Evolutionary conservation across 257 asterid species (phyloP), one percentile per base, ranked within the genome.

Genomic region (Rhazya stricta): DNA sequence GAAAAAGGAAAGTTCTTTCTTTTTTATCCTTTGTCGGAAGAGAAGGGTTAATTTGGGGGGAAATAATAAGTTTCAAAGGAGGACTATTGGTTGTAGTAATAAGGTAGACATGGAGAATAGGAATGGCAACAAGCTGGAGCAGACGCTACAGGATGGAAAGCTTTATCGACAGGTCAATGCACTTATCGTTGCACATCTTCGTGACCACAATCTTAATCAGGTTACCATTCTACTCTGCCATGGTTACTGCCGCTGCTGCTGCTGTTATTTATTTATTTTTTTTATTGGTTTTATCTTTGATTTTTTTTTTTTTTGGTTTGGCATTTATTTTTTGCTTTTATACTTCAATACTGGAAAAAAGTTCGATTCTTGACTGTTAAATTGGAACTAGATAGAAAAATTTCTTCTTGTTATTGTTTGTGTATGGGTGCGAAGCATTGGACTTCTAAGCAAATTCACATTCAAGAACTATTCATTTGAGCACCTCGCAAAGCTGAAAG

Each of bases 171-270:
- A 90, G 63, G 89, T 88, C 77, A 86, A 86, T 85, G 72, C 89
- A 69, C 90, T 90, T 34, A 85, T 91, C 51, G 93, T 91, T 63
- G 89, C 97, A 56, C 96, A 91, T 84, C 94, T 91, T 79, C 94
- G 92, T 37, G 90, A 86, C 83, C 84, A 78, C 78, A 90, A 91
- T 85, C 87, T 91, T 79, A 87, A 81, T 76, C 97, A 88, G 94
- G 96, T 88, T 54, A 11, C 21, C 30, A 1, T 74, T 21, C 53
- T 46, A 72, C 34, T 60, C 23, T 29, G 41, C 23, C 67, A 1
- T 29, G 41, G 13, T 30, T 61, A 60, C 21, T 60, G 21, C 67
- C 29, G 21, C 36, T 25, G 19, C 16, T 48, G 21, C 54, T n/a
- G n/a, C n/a, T n/a, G n/a, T n/a, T 48, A 48, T 48, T 19, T 2